Conservation (phyloP, 495 filamentous ascomycete genomes). For the Aspergillus ostianus region DNA sequence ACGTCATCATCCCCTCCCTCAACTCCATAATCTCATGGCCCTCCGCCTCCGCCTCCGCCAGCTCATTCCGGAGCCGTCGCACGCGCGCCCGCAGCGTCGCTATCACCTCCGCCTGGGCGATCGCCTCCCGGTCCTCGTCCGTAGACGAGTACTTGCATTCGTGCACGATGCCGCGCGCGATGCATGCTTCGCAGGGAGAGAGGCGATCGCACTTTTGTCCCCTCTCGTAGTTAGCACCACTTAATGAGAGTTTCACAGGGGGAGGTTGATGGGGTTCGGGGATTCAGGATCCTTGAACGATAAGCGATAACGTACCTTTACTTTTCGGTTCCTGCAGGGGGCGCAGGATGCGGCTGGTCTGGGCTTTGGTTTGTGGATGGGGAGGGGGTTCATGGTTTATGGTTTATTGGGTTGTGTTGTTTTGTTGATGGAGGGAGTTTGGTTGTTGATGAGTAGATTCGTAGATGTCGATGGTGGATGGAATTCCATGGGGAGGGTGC, state of each 20-base stretch:
- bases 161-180: constrained; percentile 7
- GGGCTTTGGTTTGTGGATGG: constrained; percentile 16
- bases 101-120: constrained; percentile 22
- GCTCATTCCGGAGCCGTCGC: neutral
- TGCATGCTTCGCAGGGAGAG: constrained; percentile 21
- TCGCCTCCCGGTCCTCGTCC: constrained; percentile 21
- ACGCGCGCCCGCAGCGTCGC: neutral
- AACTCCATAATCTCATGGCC: neutral
- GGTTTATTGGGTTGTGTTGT: neutral
- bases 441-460: too few relatives aligned
- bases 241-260: neutral
- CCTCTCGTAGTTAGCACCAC: neutral
- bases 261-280: neutral
- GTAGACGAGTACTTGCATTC: constrained; percentile 21
- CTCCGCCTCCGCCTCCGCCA: neutral
- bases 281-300: too few relatives aligned
- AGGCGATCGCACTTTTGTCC: constrained; percentile 20
- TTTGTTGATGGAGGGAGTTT: neutral
- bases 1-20: neutral
- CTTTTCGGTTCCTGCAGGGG: constrained; percentile 19
- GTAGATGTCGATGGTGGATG: too few relatives aligned
- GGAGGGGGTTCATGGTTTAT: constrained; percentile 1
- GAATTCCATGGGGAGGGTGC: too few relatives aligned
- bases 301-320: constrained; percentile 15
- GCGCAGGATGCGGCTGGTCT: constrained; percentile 20